Evolutionary conservation across 169 alveolate genomes (phyloP).

Genomic region (Cryptosporidium ubiquitum): DNA sequence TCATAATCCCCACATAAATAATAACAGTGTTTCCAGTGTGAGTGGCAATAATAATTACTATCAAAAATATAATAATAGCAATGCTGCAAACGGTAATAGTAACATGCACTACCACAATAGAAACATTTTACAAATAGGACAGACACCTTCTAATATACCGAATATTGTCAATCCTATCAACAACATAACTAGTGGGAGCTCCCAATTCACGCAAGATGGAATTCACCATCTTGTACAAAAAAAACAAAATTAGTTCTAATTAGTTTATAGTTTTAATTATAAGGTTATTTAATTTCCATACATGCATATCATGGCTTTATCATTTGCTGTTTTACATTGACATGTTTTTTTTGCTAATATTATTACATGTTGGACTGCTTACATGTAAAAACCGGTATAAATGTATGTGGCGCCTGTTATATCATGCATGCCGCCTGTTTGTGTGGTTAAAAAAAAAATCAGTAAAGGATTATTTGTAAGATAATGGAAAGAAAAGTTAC

Average conservation of each 20-base stretch:
- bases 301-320: background rate
- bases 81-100: background rate
- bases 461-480: conserved; percentile 45
- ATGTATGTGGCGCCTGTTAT: background rate
- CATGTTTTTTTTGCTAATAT: background rate
- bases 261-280: conserved; percentile 19
- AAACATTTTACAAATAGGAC: background rate
- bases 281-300: background rate
- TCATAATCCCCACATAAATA: background rate
- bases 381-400: background rate
- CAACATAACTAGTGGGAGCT: background rate
- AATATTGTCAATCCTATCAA: background rate
- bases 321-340: background rate
- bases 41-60: background rate
- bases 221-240: background rate
- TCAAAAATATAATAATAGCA: background rate
- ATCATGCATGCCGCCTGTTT: conserved; percentile 48
- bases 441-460: conserved; percentile 38
- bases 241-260: background rate
- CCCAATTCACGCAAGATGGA: background rate
- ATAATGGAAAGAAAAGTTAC: background rate
- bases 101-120: background rate
- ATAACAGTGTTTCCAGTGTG: background rate
- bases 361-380: background rate
- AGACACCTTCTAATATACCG: background rate